A percentile compares a stretch with the other conserved stretches of the same genome.
Evolutionary conservation across 805 yeast species (phyloP).

Genomic region (Saccharomycopsis fibuligera): DNA sequence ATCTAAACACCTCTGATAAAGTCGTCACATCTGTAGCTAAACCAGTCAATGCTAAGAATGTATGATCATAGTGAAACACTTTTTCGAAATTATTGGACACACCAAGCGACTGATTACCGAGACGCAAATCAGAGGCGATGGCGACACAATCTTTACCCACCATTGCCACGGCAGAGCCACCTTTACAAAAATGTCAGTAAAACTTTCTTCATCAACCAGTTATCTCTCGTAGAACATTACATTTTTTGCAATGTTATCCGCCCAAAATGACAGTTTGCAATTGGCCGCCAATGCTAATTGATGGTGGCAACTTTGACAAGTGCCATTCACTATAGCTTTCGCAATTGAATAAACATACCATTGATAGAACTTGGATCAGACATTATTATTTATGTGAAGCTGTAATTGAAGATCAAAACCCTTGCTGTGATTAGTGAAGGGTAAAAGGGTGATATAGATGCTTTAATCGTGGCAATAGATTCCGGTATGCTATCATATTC

Average conservation of each 20-base stretch:
- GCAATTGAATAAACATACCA: too few species aligned
- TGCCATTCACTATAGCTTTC: background rate
- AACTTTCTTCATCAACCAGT: background rate
- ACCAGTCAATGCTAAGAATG: slow-evolving; percentile 89
- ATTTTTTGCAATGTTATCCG: background rate
- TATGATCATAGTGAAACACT: slow-evolving; percentile 78
- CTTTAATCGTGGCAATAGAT: too few species aligned
- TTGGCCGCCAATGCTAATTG: slow-evolving; percentile 1
- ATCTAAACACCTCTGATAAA: slow-evolving; percentile 70
- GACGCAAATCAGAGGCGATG: slow-evolving; percentile 89
- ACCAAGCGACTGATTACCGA: slow-evolving; percentile 91
- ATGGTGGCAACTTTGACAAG: background rate
- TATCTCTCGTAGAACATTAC: background rate
- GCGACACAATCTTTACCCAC: slow-evolving; percentile 98
- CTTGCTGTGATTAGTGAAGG: too few species aligned
- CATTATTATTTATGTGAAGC: slow-evolving; percentile 3
- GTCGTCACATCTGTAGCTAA: slow-evolving; percentile 92
- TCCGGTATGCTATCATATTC: too few species aligned
- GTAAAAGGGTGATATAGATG: too few species aligned
- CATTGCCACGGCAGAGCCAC: slow-evolving; percentile 99
- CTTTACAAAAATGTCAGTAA: slow-evolving; percentile 29
- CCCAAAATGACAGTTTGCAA: background rate
- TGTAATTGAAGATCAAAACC: background rate
- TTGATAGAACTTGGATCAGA: slow-evolving; percentile 69
- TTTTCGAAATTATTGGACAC: slow-evolving; percentile 90